Base-by-base conservation (phyloP, 352 stramenopile species). In the Phytophthora boehmeriae region DNA sequence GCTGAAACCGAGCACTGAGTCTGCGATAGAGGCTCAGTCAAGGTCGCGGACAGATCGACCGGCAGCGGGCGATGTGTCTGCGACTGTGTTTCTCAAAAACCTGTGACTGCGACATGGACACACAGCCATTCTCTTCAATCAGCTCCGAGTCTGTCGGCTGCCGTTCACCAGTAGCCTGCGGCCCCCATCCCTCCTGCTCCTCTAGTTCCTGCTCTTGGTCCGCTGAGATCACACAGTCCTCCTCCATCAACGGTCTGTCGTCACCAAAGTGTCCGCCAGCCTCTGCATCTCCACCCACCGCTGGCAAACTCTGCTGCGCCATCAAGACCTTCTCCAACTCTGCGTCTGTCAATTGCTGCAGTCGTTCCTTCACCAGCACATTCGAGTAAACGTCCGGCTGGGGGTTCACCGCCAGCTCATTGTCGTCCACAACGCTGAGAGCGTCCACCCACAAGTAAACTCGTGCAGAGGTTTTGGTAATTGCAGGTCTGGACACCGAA, bases 51-150 rank as follows among this genome's bases (percentile, higher is more conserved):
- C 16, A 46, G 25, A 25, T 63, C 56, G 19, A 52, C 56, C 11
- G 66, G 36, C n/a, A 50, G 52, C 28, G 44, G 57, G 17, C 43
- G 36, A 8, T 16, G 16, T 34, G 54, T 54, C 11, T 52, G 28
- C 4, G 62, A 66, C 23, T 16, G 22, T 36, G 22, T 20, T 34
- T 30, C 42, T 5, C 38, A 22, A 27, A 25, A 10, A 41, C 35
- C 45, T 83, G 69, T 1, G 62, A 78, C 46, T 77, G 65, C 0
- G 46, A 41, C 63, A 69, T 73, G 2, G 74, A 28, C 13, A 86
- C 73, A 0, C 52, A 47, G 0, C 79, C 83, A 32, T 92, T 90
- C 44, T 90, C 78, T 4, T 70, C 75, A 42, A 92, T 92, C n/a
- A 92, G 53, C 54, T 92, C 73, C 49, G 83, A 92, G 42, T 90